A percentile compares a stretch with the other conserved stretches of the same genome.
Evolutionary conservation across 2,329 filamentous ascomycete species (phyloP).

Genomic region (Neodidymelliopsis sp.): DNA sequence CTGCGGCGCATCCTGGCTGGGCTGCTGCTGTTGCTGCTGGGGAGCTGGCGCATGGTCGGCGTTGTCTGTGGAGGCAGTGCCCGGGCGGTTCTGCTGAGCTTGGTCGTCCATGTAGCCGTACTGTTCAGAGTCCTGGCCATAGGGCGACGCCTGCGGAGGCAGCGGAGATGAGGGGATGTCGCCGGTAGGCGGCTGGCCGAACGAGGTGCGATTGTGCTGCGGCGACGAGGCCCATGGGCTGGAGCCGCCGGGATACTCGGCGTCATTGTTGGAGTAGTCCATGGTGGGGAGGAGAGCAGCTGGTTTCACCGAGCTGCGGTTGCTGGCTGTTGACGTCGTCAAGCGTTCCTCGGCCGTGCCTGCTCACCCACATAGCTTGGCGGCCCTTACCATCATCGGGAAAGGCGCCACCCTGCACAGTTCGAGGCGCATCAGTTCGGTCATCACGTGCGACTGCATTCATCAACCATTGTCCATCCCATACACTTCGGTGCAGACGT

Average conservation of each 20-base stretch:
- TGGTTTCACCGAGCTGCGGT: constrained; percentile 30
- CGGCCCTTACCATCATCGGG: constrained; percentile 34
- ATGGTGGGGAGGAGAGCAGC: constrained; percentile 53
- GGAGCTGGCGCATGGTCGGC: constrained; percentile 44
- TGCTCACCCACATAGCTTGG: constrained; percentile 26
- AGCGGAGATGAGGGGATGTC: constrained; percentile 52
- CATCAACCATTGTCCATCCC: constrained; percentile 9
- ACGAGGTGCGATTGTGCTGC: constrained; percentile 57
- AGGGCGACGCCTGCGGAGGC: constrained; percentile 50
- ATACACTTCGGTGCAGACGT: constrained; percentile 21
- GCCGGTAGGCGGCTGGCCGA: constrained; percentile 55
- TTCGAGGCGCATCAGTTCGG: constrained; percentile 23
- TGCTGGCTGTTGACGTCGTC: constrained; percentile 26
- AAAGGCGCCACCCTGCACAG: constrained; percentile 34
- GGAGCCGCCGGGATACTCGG: constrained; percentile 62
- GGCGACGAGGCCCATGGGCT: constrained; percentile 72
- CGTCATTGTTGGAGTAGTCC: constrained; percentile 70
- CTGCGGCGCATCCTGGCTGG: constrained; percentile 45
- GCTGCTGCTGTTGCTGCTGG: constrained; percentile 43
- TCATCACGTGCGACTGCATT: constrained; percentile 35
- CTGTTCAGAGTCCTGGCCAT: constrained; percentile 44
- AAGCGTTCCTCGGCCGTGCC: constrained; percentile 13
- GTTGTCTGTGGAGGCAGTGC: constrained; percentile 39
- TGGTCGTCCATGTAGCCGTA: constrained; percentile 47
- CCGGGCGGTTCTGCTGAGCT: constrained; percentile 34